These are phyloP conservation scores for Phaeophleospora eucalypticola DNA, from an alignment of 2,329 filamentous ascomycete genomes.

Conservation along the genomic window DNA sequence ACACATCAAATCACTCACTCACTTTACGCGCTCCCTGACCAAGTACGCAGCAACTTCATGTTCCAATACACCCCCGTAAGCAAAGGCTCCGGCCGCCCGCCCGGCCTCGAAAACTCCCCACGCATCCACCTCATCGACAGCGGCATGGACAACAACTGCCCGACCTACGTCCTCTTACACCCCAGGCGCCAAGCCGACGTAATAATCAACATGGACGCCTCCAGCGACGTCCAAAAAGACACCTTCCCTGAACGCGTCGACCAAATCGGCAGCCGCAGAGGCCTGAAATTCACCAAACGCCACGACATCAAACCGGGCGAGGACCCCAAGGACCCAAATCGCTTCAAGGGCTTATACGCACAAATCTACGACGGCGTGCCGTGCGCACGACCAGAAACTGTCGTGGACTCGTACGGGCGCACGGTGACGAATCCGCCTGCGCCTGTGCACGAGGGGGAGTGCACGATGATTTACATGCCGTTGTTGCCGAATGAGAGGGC, in stretches of 20 bases:
- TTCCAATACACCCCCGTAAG: constrained; percentile 27
- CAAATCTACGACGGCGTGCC: constrained; percentile 29
- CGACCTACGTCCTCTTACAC: constrained; percentile 29
- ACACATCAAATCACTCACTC: not conserved
- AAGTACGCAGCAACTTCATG: constrained; percentile 25
- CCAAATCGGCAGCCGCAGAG: constrained; percentile 32
- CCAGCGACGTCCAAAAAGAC: constrained; percentile 33
- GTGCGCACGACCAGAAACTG: constrained; percentile 21
- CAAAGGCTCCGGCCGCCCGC: constrained; percentile 20
- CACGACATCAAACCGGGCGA: constrained; percentile 22
- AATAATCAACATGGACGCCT: constrained; percentile 34
- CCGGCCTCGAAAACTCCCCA: constrained; percentile 33
- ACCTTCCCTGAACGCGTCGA: constrained; percentile 32
- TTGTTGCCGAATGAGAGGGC: constrained; percentile 32
- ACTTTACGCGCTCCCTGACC: not conserved
- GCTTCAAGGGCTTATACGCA: constrained; percentile 31
- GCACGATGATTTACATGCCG: constrained; percentile 33
- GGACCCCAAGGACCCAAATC: constrained; percentile 24
- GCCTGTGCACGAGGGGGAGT: constrained; percentile 20
- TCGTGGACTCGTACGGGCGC: constrained; percentile 30
- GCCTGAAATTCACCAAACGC: constrained; percentile 31
- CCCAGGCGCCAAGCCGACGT: constrained; percentile 28
- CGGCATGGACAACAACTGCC: constrained; percentile 37
- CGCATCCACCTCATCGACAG: constrained; percentile 35
- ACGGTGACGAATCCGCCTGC: constrained; percentile 30